These are phyloP conservation scores for Pestalotiopsis sp. DNA, from an alignment of 2,329 filamentous ascomycete genomes.

Conservation along the genomic window DNA sequence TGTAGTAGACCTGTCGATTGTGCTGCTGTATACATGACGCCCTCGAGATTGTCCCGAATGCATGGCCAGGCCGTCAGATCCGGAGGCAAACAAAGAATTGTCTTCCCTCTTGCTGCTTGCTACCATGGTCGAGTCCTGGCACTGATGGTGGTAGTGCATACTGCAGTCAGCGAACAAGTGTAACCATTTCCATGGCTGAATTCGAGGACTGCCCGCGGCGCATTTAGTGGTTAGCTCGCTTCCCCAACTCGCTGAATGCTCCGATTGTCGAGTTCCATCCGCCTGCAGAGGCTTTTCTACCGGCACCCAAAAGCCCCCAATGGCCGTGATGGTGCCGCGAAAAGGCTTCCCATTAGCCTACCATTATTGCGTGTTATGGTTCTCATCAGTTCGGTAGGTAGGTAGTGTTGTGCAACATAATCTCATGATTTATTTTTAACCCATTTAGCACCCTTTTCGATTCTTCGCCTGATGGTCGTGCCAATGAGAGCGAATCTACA, in stretches of 20 bases:
- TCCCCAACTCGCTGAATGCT: background rate
- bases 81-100: too few species aligned
- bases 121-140: too few species aligned
- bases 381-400: too few species aligned
- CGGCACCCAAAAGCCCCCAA: background rate
- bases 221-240: background rate
- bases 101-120: too few species aligned
- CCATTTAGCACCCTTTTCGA: background rate
- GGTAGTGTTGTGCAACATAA: background rate
- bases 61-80: background rate
- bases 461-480: background rate
- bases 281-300: slow-evolving; percentile 5
- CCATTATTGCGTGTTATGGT: background rate
- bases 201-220: background rate
- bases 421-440: slow-evolving; percentile 7
- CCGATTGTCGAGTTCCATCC: background rate
- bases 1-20: too few species aligned
- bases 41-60: too few species aligned
- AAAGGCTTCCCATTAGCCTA: background rate
- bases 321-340: background rate
- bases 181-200: background rate
- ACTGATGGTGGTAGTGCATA: background rate
- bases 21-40: too few species aligned
- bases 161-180: background rate
- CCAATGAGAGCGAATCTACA: background rate